Percentiles rank a stretch among this genome's conserved stretches.
These are phyloP conservation scores for Nidularia sp. DNA, from an alignment of 768 basidiomycete species.

Conservation along the genomic window DNA sequence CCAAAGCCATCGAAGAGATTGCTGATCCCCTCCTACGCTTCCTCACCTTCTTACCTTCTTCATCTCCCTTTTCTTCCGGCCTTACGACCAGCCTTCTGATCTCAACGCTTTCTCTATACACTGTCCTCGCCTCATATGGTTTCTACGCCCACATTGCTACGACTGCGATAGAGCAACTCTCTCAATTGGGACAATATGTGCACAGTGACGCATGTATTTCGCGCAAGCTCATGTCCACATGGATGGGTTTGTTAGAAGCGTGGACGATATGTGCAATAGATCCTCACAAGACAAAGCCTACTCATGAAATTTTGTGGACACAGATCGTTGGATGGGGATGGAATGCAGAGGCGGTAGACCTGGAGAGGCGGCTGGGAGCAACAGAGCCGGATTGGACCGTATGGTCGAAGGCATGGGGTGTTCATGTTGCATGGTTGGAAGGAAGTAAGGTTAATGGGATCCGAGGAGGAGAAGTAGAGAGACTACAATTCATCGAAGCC, in stretches of 20 bases:
- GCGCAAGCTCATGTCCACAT: slow-evolving; percentile 37
- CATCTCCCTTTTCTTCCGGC: slow-evolving; percentile 33
- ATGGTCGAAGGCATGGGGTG: slow-evolving; percentile 52
- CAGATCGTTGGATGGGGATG: slow-evolving; percentile 80
- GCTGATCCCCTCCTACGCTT: slow-evolving; percentile 74
- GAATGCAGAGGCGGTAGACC: slow-evolving; percentile 50
- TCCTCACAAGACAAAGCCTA: slow-evolving; percentile 83
- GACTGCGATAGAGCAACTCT: slow-evolving; percentile 55
- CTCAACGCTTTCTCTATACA: slow-evolving; percentile 61
- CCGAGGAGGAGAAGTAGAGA: slow-evolving; percentile 63
- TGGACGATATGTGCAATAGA: slow-evolving; percentile 89
- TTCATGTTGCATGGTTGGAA: slow-evolving; percentile 68
- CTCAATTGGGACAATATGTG: slow-evolving; percentile 43
- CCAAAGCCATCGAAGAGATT: slow-evolving; percentile 47
- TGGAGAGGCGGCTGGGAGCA: slow-evolving; percentile 27
- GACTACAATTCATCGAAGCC: slow-evolving; percentile 29
- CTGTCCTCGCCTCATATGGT: slow-evolving; percentile 71
- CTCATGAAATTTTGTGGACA: slow-evolving; percentile 88
- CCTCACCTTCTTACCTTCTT: slow-evolving; percentile 49
- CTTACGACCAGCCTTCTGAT: slow-evolving; percentile 48
- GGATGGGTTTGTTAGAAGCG: slow-evolving; percentile 54
- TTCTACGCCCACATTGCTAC: slow-evolving; percentile 67
- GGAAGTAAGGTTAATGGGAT: slow-evolving; percentile 72
- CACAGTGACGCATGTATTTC: slow-evolving; percentile 32
- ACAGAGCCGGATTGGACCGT: slow-evolving; percentile 25